These are phyloP conservation scores for Rutstroemia sp. DNA, from an alignment of 2,329 filamentous ascomycete genomes.

Conservation along the genomic window DNA sequence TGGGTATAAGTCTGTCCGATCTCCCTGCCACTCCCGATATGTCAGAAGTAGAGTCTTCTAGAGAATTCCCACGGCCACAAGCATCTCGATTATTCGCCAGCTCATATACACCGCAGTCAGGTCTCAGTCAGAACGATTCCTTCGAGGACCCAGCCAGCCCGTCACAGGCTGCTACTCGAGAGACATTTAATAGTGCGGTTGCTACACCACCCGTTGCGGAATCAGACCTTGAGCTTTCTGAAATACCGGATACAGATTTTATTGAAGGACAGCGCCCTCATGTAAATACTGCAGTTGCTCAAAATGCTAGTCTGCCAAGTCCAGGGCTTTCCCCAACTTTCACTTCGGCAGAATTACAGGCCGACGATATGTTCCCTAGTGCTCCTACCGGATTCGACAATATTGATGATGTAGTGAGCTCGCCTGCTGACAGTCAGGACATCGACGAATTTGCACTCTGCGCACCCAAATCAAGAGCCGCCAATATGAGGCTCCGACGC, in stretches of 20 bases:
- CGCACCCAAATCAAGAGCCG: constrained; percentile 34
- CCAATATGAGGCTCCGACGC: constrained; percentile 23
- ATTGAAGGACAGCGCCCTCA: constrained; percentile 40
- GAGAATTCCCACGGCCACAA: constrained; percentile 6
- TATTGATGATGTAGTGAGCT: constrained; percentile 27
- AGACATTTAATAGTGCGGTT: constrained; percentile 52
- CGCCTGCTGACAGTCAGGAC: constrained; percentile 22
- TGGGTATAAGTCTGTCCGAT: constrained; percentile 19
- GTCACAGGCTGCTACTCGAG: constrained; percentile 32
- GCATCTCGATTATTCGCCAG: constrained; percentile 29
- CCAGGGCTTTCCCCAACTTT: constrained; percentile 89
- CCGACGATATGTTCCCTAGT: constrained; percentile 26
- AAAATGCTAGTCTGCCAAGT: constrained; percentile 90
- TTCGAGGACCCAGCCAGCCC: constrained; percentile 22
- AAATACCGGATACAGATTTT: constrained; percentile 43
- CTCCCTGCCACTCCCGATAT: constrained; percentile 52
- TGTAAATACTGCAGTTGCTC: constrained; percentile 64
- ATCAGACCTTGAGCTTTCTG: constrained; percentile 57
- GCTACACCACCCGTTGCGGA: constrained; percentile 73
- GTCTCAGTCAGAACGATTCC: constrained; percentile 34
- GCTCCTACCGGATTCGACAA: constrained; percentile 33
- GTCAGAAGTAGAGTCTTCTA: constrained; percentile 41
- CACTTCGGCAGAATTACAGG: constrained; percentile 50
- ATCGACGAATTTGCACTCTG: constrained; percentile 15
- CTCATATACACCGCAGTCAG: constrained; percentile 40